phyloP scores from a whole-genome alignment of 2,329 filamentous ascomycete genomes.

The Penicillium sp. region DNA sequence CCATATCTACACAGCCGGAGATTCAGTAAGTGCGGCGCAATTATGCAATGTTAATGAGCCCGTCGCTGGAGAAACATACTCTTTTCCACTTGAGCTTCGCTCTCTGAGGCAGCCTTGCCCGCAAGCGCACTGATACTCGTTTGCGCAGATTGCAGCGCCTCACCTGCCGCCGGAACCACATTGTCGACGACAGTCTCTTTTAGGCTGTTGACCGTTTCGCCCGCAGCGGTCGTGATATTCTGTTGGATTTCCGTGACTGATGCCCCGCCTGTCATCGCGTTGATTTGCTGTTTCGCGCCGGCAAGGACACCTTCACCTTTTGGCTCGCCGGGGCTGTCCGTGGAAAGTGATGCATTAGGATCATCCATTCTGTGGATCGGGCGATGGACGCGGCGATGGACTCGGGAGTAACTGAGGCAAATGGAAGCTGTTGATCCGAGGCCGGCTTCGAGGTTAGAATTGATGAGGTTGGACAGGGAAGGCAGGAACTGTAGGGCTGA shows the following conservation, averaged over 20 bases:
- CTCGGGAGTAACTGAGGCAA: background rate
- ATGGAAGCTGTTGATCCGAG: background rate
- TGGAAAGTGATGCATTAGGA: conserved; percentile 1
- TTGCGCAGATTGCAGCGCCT: conserved; percentile 17
- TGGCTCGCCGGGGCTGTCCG: background rate
- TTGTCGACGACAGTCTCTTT: conserved; percentile 20
- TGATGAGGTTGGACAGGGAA: background rate
- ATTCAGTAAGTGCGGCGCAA: background rate
- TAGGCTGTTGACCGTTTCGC: conserved; percentile 6
- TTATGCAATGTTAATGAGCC: too few species aligned
- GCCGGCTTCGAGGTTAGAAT: background rate
- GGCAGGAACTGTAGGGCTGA: conserved; percentile 20
- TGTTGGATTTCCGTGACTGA: conserved; percentile 15
- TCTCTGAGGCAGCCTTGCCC: background rate
- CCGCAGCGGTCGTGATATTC: conserved; percentile 8
- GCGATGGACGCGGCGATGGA: background rate
- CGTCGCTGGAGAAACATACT: background rate
- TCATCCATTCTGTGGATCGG: conserved; percentile 7
- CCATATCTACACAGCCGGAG: background rate
- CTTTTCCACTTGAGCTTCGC: background rate
- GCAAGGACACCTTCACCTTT: conserved; percentile 4
- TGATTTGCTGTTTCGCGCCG: conserved; percentile 11
- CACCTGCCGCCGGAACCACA: conserved; percentile 14
- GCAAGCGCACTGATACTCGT: conserved; percentile 7
- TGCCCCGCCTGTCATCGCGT: conserved; percentile 4